Conservation (phyloP, 177 flowering plant species). For the Telopea speciosissima region DNA sequence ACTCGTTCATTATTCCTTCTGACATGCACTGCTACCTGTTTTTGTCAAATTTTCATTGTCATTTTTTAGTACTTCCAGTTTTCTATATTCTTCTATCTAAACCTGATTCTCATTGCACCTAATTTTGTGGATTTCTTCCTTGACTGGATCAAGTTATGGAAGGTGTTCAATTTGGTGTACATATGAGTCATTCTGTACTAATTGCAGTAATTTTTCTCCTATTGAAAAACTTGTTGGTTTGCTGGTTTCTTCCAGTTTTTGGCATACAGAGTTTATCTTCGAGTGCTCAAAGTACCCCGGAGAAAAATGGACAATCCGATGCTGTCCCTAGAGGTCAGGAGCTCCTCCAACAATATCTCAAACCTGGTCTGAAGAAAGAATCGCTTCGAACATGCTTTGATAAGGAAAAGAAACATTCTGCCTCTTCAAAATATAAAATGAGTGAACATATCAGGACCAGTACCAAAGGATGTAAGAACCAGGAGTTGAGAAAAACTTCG, state of each 20-base stretch:
- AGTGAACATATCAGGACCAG: constrained; percentile 41
- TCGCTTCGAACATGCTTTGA: constrained; percentile 36
- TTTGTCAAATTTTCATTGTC: not conserved
- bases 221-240: constrained; percentile 1
- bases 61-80: not conserved
- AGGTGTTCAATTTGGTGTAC: not conserved
- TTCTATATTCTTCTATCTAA: not conserved
- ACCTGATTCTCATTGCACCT: not conserved
- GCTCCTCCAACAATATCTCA: constrained; percentile 45
- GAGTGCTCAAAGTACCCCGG: constrained; percentile 66
- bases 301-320: constrained; percentile 45
- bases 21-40: not conserved
- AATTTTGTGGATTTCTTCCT: not conserved
- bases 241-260: constrained; percentile 32
- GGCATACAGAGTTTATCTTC: constrained; percentile 59
- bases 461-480: constrained; percentile 51
- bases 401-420: constrained; percentile 42
- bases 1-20: not conserved
- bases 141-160: not conserved
- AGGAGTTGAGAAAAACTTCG: constrained; percentile 45
- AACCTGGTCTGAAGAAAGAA: constrained; percentile 49
- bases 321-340: constrained; percentile 57
- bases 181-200: not conserved
- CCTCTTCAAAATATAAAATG: constrained; percentile 44
- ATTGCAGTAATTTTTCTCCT: not conserved